These are phyloP conservation scores for Fraxinus cuspidata DNA, from an alignment of 257 asterid genomes.

Conservation along the genomic window DNA sequence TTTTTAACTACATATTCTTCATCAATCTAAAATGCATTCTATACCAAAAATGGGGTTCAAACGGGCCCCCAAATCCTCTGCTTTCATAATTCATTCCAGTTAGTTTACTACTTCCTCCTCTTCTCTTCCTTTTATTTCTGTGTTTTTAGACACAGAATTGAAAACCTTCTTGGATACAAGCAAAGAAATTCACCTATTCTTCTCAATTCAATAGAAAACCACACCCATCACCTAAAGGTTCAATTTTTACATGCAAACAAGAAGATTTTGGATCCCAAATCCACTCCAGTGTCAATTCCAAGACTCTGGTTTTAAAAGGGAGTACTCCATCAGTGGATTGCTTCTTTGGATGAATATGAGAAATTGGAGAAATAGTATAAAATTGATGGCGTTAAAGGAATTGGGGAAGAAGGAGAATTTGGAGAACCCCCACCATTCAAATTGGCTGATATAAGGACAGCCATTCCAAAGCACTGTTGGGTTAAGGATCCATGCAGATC, in stretches of 20 bases:
- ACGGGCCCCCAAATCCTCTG: neutral
- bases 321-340: conserved; percentile 40
- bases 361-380: neutral
- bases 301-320: conserved; percentile 40
- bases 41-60: no score
- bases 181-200: neutral
- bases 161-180: neutral
- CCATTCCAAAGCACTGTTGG: conserved; percentile 73
- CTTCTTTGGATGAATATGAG: conserved; percentile 33
- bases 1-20: no score
- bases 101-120: neutral
- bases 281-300: neutral
- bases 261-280: conserved; percentile 17
- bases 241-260: conserved; percentile 1
- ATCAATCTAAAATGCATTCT: no score
- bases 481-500: conserved; percentile 63
- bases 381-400: conserved; percentile 5
- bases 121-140: neutral
- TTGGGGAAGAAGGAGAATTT: conserved; percentile 35
- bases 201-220: conserved; percentile 2
- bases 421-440: conserved; percentile 85
- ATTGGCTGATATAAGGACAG: conserved; percentile 52
- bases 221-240: conserved; percentile 17
- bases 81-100: neutral
- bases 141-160: neutral